Base-by-base conservation (phyloP, 257 asterid species). In the Ophiorrhiza pumila region DNA sequence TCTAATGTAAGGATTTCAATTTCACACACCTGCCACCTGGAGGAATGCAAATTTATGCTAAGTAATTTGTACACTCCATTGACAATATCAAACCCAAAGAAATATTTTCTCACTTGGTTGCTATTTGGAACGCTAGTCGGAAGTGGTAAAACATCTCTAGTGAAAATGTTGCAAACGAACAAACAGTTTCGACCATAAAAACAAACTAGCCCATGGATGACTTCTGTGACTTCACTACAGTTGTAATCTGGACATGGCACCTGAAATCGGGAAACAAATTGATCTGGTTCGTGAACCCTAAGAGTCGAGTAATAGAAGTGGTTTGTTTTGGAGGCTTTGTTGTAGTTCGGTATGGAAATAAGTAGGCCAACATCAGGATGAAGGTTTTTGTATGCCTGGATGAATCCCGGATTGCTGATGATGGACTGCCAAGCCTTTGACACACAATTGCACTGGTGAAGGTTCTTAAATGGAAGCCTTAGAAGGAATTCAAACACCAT, bases 401-500 rank as follows among this genome's bases (percentile, higher is more conserved):
- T 25, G 68, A 63, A 63, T 14, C 17, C 49, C 14, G 68, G 68
- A 63, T 32, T 37, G 23, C 11, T 37, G 49, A 63, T 63, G 20
- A 63, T 23, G 23, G 68, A 63, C 31, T 23, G 68, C 68, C 68
- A 63, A 18, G 17, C 15, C 49, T 63, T 63, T 0, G 50, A 37
- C 49, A 63, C 68, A 49, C 68, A 63, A 35, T 63, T 63, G 68
- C 47, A 63, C 31, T 42, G 68, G 68, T 63, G 43, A 10, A 63
- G 20, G 41, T 63, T 63, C 23, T 37, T 63, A 1, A 35, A n/a
- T 45, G 49, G 49, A 22, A 63, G 68, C 49, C 68, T 35, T 8
- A 37, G 18, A 4, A 63, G 68, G 18, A 63, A 5, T 22, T 63
- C 50, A 37, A 63, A 35, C 29, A 20, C 49, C 68, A 63, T 20